A percentile compares a stretch with the other conserved stretches of the same genome.
Evolutionary conservation across 495 filamentous ascomycete species (phyloP).

Genomic region (Aspergillus bertholletiae): DNA sequence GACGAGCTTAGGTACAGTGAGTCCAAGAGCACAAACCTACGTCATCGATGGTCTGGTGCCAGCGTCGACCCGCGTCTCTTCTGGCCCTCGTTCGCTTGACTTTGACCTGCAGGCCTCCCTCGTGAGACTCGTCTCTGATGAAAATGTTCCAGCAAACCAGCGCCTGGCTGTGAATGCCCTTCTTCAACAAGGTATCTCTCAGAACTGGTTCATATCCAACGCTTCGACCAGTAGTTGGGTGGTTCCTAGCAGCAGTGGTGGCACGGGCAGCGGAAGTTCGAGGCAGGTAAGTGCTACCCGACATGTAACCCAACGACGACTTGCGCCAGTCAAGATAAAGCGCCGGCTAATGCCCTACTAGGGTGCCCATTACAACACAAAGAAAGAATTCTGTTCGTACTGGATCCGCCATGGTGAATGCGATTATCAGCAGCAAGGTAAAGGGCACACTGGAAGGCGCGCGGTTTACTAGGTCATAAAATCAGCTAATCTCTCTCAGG

Average conservation of each 20-base stretch:
- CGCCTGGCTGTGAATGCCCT: constrained; percentile 20
- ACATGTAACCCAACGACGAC: neutral
- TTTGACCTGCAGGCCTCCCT: constrained; percentile 21
- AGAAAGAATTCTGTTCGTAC: constrained; percentile 81
- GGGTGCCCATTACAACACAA: constrained; percentile 16
- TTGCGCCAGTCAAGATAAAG: constrained; percentile 6
- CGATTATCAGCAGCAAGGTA: constrained; percentile 73
- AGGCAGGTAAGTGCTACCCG: constrained; percentile 20
- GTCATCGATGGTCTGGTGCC: constrained; percentile 27
- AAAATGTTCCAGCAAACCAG: constrained; percentile 18
- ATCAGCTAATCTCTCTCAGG: constrained; percentile 32
- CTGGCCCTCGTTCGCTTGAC: constrained; percentile 15
- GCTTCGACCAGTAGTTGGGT: constrained; percentile 14
- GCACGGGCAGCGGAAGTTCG: neutral
- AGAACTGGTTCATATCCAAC: constrained; percentile 10
- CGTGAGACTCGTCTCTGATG: constrained; percentile 20
- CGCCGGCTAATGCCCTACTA: neutral
- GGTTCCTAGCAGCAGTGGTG: constrained; percentile 8
- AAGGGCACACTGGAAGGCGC: neutral
- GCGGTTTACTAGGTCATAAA: neutral
- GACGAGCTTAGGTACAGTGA: constrained; percentile 40
- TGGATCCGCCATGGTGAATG: constrained; percentile 84
- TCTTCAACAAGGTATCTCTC: constrained; percentile 16
- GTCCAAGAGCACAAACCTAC: constrained; percentile 28
- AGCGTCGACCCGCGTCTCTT: constrained; percentile 4